Percentiles rank a stretch among this genome's conserved stretches.
phyloP scores from a whole-genome alignment of 176 grass and related monocot species.

The Oryza australiensis region DNA sequence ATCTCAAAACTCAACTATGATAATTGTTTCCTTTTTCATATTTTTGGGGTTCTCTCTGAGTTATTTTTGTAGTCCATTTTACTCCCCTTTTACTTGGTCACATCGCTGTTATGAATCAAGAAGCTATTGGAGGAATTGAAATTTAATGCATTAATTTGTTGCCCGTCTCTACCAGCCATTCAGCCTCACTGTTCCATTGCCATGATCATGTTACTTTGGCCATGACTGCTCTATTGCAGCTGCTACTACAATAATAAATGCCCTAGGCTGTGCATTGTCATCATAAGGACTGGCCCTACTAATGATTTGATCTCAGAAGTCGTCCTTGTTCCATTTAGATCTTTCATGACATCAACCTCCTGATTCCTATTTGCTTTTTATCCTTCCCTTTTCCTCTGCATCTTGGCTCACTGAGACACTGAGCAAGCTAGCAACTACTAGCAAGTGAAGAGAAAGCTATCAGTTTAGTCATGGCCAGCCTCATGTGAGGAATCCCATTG shows the following conservation, averaged over 20 bases:
- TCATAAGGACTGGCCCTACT: conserved; percentile 44
- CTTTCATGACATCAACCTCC: conserved; percentile 19
- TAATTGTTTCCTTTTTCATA: not conserved
- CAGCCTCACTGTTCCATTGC: conserved; percentile 22
- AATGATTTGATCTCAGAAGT: conserved; percentile 70
- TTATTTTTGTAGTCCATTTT: conserved; percentile 45
- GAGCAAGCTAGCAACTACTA: not conserved
- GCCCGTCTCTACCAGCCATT: not conserved
- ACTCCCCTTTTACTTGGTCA: conserved; percentile 27
- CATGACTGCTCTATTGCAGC: conserved; percentile 37
- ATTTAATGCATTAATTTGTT: not conserved
- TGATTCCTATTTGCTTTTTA: conserved; percentile 12
- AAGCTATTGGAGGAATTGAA: conserved; percentile 37
- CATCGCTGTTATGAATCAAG: conserved; percentile 51
- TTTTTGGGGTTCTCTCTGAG: conserved; percentile 25
- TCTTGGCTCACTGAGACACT: not conserved
- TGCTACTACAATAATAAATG: conserved; percentile 48
- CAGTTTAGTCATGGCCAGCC: not conserved
- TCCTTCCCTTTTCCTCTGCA: not conserved
- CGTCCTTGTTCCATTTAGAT: conserved; percentile 42
- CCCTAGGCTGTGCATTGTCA: conserved; percentile 22
- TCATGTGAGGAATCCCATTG: not conserved
- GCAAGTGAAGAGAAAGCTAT: too few relatives aligned
- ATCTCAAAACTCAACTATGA: conserved; percentile 33
- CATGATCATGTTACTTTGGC: conserved; percentile 19